Evolutionary conservation across 768 basidiomycete species (phyloP).

Genomic region (Mycena capillaripes): DNA sequence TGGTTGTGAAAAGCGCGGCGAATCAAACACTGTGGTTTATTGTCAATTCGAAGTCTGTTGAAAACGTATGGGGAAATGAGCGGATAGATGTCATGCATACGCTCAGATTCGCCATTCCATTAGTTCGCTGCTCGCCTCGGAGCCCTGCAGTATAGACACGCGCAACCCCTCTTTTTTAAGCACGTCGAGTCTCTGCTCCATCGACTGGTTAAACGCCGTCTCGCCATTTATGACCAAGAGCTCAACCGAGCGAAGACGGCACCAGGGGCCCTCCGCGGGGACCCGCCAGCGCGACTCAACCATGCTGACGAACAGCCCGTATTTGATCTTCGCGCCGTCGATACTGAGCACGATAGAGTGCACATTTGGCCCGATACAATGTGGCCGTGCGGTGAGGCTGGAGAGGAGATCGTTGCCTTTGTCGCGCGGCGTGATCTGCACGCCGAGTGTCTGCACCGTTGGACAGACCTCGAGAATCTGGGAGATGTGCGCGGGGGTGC

Average conservation of each 20-base stretch:
- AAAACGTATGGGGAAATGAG: too few relatives aligned
- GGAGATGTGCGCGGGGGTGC: background rate
- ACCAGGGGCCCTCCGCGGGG: background rate
- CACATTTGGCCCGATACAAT: background rate
- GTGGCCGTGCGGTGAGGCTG: background rate
- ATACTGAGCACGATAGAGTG: background rate
- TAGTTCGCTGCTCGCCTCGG: background rate
- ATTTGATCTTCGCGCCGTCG: background rate
- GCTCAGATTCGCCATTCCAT: background rate
- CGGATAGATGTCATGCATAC: background rate
- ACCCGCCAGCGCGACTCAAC: slow-evolving; percentile 26
- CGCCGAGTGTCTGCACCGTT: background rate
- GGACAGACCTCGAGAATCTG: slow-evolving; percentile 10
- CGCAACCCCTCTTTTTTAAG: background rate
- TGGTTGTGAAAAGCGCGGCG: too few relatives aligned
- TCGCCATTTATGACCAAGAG: background rate
- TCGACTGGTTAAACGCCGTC: background rate
- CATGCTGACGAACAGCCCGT: background rate
- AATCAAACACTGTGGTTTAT: too few relatives aligned
- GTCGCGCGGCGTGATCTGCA: background rate
- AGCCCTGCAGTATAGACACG: background rate
- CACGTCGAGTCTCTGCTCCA: background rate
- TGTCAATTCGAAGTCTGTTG: too few relatives aligned
- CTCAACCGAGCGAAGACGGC: slow-evolving; percentile 18
- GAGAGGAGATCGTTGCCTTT: background rate